A percentile compares a stretch with the other conserved stretches of the same genome.
Evolutionary conservation across 441 rosid species (phyloP).

Genomic region (Bruguiera hainesii): DNA sequence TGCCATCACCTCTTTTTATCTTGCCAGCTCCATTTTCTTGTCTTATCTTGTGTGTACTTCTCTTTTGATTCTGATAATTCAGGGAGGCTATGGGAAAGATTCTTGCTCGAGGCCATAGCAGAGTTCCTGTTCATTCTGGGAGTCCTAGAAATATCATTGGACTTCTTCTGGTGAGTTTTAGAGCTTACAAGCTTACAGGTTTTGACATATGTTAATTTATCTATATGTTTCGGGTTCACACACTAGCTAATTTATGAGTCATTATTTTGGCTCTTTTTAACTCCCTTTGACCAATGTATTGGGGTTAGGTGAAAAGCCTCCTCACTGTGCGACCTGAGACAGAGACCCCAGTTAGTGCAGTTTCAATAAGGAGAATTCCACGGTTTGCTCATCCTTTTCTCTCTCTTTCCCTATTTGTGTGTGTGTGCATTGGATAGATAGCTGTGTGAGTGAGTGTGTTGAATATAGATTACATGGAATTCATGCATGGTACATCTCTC

Average conservation of each 20-base stretch:
- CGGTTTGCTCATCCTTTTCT: conserved; percentile 37
- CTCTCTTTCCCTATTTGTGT: too few species aligned
- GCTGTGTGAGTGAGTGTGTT: neutral
- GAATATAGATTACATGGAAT: neutral
- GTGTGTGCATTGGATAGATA: neutral
- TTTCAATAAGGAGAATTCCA: conserved; percentile 90
- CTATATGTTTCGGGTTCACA: conserved; percentile 6
- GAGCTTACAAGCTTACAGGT: neutral
- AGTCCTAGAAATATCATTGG: conserved; percentile 84
- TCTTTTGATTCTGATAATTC: conserved; percentile 19
- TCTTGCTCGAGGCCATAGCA: conserved; percentile 93
- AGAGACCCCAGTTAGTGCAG: conserved; percentile 92
- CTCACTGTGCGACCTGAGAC: conserved; percentile 97
- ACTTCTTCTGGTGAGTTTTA: conserved; percentile 72
- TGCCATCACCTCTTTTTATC: neutral
- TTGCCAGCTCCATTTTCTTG: neutral
- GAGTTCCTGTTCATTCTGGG: conserved; percentile 92
- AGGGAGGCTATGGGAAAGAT: conserved; percentile 99
- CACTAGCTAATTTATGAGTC: conserved; percentile 7
- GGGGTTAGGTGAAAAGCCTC: conserved; percentile 77
- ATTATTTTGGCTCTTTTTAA: conserved; percentile 3
- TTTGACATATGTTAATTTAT: conserved; percentile 8
- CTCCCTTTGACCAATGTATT: neutral
- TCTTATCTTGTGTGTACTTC: conserved; percentile 6
- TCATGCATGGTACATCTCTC: conserved; percentile 2